A percentile compares a stretch with the other conserved stretches of the same genome.
Evolutionary conservation across 305 asterid species (phyloP).

Genomic region (Fraxinus floribunda): DNA sequence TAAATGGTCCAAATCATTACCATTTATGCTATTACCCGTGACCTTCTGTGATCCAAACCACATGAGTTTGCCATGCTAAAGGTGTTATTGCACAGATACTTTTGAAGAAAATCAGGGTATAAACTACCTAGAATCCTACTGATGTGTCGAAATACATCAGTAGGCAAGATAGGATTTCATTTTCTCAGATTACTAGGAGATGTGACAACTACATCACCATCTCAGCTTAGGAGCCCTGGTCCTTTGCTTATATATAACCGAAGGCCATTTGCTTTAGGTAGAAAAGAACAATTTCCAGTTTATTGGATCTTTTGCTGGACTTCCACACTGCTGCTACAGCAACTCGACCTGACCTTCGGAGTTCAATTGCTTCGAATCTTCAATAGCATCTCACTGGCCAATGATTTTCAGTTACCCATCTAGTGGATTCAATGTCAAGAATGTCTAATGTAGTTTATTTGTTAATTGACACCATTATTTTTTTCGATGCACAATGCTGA

Average conservation of each 20-base stretch:
- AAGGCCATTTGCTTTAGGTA: background rate
- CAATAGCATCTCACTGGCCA: background rate
- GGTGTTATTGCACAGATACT: background rate
- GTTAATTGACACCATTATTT: background rate
- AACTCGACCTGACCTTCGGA: background rate
- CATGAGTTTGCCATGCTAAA: background rate
- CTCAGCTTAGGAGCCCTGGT: background rate
- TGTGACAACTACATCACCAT: background rate
- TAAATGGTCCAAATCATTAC: no score
- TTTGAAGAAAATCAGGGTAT: background rate
- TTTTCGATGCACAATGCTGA: background rate
- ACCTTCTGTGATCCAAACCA: background rate
- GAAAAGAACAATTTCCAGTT: background rate
- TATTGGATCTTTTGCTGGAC: background rate
- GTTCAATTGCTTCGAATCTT: background rate
- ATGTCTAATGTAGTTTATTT: background rate
- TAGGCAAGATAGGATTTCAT: background rate
- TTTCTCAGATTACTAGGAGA: background rate
- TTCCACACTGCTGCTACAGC: background rate
- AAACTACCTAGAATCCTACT: background rate
- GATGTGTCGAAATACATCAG: background rate
- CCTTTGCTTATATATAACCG: background rate
- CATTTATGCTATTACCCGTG: background rate
- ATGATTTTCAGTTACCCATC: background rate
- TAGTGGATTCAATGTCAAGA: background rate